Percentiles rank a stretch among this genome's conserved stretches.
These are phyloP conservation scores for Trypanosoma cruzi DNA, from an alignment of 208 protist species.

Conservation along the genomic window DNA sequence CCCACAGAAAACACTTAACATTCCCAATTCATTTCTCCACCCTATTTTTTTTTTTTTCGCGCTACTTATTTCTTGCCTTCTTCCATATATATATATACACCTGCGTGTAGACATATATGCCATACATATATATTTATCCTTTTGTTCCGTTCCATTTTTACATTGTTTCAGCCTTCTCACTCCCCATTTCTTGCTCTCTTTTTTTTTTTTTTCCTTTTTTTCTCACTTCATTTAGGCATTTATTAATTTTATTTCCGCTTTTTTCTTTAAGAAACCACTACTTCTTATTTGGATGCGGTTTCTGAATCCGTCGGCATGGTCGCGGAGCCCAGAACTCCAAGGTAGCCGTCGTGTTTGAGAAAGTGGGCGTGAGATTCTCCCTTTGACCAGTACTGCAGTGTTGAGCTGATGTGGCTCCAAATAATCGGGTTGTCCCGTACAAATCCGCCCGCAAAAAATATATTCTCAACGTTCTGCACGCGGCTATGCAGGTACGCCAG, in stretches of 20 bases:
- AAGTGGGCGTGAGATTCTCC: slow-evolving; percentile 93
- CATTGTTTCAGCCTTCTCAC: too few species aligned
- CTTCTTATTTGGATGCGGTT: background rate
- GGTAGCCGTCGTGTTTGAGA: slow-evolving; percentile 96
- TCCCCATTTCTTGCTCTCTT: too few species aligned
- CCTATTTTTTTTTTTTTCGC: too few species aligned
- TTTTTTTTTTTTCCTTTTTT: background rate
- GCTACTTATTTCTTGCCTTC: too few species aligned
- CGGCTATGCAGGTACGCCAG: slow-evolving; percentile 95
- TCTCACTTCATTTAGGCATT: too few species aligned
- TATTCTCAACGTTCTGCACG: slow-evolving; percentile 88
- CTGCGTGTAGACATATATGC: too few species aligned
- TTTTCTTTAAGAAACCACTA: background rate
- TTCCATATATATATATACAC: too few species aligned
- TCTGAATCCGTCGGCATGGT: slow-evolving; percentile 21
- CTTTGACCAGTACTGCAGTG: slow-evolving; percentile 95
- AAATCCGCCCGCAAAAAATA: slow-evolving; percentile 97
- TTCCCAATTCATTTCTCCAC: too few species aligned
- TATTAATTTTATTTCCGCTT: background rate
- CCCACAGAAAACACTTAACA: too few species aligned
- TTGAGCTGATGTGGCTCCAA: slow-evolving; percentile 87
- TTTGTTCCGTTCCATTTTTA: too few species aligned
- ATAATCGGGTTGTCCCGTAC: slow-evolving; percentile 93
- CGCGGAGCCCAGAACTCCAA: slow-evolving; percentile 92
- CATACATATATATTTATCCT: too few species aligned